These are phyloP conservation scores for Lotus japonicus DNA, from an alignment of 306 rosid species.

Conservation along the genomic window DNA sequence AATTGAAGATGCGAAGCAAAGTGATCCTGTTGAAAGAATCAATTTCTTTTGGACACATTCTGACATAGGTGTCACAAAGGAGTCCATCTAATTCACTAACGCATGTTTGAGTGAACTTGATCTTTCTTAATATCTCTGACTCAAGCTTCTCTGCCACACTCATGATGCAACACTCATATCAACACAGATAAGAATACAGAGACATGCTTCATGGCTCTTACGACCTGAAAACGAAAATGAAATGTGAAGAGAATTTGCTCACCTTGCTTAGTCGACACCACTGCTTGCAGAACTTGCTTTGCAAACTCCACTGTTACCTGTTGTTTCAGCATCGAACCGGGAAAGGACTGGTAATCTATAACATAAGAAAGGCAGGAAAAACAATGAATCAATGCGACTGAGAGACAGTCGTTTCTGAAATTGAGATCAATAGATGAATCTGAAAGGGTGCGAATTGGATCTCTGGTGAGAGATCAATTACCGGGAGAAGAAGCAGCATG, in stretches of 20 bases:
- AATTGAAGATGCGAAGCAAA: conserved; percentile 40
- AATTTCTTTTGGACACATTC: conserved; percentile 26
- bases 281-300: background rate
- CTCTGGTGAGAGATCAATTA: background rate
- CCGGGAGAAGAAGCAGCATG: background rate
- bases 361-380: background rate
- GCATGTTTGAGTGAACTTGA: conserved; percentile 9
- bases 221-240: background rate
- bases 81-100: conserved; percentile 21
- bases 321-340: background rate
- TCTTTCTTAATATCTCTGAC: conserved; percentile 10
- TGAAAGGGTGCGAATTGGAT: background rate
- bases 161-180: background rate
- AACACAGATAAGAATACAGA: too few relatives aligned
- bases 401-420: background rate
- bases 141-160: conserved; percentile 17
- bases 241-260: conserved; percentile 2
- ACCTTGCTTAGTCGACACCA: conserved; percentile 10
- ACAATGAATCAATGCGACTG: background rate
- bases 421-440: background rate
- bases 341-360: background rate
- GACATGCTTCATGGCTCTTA: background rate
- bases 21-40: conserved; percentile 34
- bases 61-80: conserved; percentile 27
- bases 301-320: too few relatives aligned